These are phyloP conservation scores for Lentinula boryana DNA, from an alignment of 768 basidiomycete species.

Conservation along the genomic window DNA sequence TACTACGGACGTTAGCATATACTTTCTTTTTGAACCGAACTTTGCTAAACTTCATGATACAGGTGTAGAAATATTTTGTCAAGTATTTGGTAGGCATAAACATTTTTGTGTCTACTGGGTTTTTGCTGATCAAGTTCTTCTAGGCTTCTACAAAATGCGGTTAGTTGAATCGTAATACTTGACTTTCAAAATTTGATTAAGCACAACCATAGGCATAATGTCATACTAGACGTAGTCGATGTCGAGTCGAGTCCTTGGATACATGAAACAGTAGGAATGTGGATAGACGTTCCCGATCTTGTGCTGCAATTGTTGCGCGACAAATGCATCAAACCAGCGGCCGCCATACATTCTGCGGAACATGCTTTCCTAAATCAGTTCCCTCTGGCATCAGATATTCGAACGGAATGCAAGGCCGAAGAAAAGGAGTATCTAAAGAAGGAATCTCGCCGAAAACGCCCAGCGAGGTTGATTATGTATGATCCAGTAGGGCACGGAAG, in stretches of 20 bases:
- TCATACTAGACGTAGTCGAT: constrained; percentile 72
- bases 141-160: constrained; percentile 81
- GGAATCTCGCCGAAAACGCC: constrained; percentile 55
- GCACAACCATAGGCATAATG: constrained; percentile 38
- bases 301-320: constrained; percentile 46
- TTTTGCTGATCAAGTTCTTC: not conserved
- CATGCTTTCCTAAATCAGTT: constrained; percentile 83
- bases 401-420: constrained; percentile 77
- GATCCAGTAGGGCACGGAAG: constrained; percentile 66
- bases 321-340: constrained; percentile 62
- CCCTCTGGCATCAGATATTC: constrained; percentile 58
- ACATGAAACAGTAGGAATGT: constrained; percentile 65
- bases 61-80: constrained; percentile 10
- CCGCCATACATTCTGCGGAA: constrained; percentile 78
- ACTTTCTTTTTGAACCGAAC: not conserved
- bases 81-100: constrained; percentile 63
- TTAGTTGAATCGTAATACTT: constrained; percentile 15
- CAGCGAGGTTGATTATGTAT: constrained; percentile 81
- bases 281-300: constrained; percentile 66
- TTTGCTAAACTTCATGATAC: not conserved
- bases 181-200: not conserved
- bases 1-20: constrained; percentile 66
- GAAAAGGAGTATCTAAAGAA: constrained; percentile 64
- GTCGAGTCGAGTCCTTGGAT: constrained; percentile 75
- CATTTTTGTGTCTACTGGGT: not conserved